Evolutionary conservation across 1,139 yeast genomes (phyloP).

Genomic region (Pichia sp.): DNA sequence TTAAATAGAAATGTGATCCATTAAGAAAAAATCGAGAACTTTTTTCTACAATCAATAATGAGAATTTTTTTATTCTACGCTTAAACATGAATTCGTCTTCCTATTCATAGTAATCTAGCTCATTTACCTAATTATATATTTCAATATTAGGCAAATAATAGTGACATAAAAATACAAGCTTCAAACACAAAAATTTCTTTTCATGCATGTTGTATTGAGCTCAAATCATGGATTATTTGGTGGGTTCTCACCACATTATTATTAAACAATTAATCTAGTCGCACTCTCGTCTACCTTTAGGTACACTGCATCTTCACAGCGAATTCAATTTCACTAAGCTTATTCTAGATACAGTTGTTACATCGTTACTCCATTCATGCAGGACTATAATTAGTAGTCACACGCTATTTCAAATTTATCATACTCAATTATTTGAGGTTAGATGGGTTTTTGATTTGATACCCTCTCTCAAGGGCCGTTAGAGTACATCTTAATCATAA

Average conservation of each 20-base stretch:
- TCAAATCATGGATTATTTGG: not conserved
- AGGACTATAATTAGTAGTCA: too few relatives aligned
- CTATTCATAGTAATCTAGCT: constrained; percentile 1
- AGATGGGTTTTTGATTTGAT: not conserved
- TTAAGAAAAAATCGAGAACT: not conserved
- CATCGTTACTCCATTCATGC: too few relatives aligned
- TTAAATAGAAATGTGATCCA: not conserved
- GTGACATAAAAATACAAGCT: constrained; percentile 1
- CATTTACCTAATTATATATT: not conserved
- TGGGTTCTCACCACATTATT: not conserved
- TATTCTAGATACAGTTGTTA: too few relatives aligned
- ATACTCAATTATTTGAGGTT: not conserved
- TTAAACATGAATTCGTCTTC: not conserved
- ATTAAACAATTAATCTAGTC: not conserved
- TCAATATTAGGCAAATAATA: not conserved
- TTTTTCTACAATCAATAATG: not conserved
- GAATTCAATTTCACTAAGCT: too few relatives aligned
- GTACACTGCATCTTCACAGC: too few relatives aligned
- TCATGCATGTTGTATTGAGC: not conserved
- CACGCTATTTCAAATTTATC: not conserved
- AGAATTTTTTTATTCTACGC: not conserved
- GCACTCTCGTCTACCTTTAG: constrained; percentile 1
- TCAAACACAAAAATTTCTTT: not conserved
- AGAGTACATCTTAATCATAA: not conserved
- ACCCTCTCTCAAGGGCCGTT: not conserved